phyloP scores from a whole-genome alignment of 192 early-diverging fungal species.

The Mortierella alpina region DNA sequence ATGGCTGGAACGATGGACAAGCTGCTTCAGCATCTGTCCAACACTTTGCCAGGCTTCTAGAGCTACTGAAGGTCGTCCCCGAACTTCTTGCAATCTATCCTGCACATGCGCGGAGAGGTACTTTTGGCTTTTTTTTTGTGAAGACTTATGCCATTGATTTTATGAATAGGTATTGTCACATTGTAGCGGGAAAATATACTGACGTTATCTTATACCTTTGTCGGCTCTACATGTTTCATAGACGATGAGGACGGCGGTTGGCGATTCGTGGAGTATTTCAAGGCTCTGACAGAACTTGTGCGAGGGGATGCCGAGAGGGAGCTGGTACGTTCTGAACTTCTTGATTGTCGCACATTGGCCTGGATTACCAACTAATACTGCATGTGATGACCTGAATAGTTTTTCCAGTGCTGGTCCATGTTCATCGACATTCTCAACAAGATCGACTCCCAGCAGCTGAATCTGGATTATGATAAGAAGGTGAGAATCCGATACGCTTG shows the following conservation, averaged over 20 bases:
- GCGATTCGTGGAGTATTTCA: constrained; percentile 46
- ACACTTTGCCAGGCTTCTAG: constrained; percentile 29
- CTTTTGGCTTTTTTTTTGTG: background rate
- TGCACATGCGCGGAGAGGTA: constrained; percentile 26
- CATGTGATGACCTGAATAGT: background rate
- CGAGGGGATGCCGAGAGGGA: constrained; percentile 21
- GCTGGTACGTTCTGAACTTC: constrained; percentile 10
- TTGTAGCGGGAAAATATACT: background rate
- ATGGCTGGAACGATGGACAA: constrained; percentile 40
- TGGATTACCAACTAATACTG: background rate
- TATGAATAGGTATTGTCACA: background rate
- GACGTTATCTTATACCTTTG: background rate
- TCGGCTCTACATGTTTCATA: background rate
- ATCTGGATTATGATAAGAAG: constrained; percentile 45
- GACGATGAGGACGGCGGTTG: constrained; percentile 38
- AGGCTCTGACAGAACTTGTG: constrained; percentile 26
- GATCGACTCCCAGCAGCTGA: constrained; percentile 36
- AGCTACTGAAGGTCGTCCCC: constrained; percentile 24
- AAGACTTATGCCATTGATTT: no score
- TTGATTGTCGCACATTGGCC: background rate
- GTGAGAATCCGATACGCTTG: background rate
- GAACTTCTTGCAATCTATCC: constrained; percentile 21
- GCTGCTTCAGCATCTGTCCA: constrained; percentile 6
- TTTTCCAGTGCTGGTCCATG: constrained; percentile 9
- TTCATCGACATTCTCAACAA: constrained; percentile 29